These are phyloP conservation scores for Collybia nuda DNA, from an alignment of 768 basidiomycete species.

Conservation along the genomic window DNA sequence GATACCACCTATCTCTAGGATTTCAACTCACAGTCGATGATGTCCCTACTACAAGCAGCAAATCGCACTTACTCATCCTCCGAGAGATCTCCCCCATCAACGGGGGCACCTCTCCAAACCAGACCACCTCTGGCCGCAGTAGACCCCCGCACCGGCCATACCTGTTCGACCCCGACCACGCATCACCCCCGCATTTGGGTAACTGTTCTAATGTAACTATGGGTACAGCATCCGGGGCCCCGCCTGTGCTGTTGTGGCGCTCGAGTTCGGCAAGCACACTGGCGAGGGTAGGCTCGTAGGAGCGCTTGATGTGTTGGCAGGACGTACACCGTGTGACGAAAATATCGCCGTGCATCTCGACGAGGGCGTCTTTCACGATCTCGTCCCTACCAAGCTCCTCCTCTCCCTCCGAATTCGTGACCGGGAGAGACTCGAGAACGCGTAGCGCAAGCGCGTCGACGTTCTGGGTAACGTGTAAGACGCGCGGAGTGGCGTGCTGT, in stretches of 20 bases:
- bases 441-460: conserved; percentile 42
- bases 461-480: conserved; percentile 44
- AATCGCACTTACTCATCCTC: conserved; percentile 31
- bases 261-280: conserved; percentile 30
- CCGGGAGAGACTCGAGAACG: conserved; percentile 18
- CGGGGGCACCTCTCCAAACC: conserved; percentile 42
- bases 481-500: conserved; percentile 21
- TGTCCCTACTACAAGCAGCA: conserved; percentile 44
- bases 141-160: conserved; percentile 33
- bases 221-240: conserved; percentile 12
- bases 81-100: conserved; percentile 32
- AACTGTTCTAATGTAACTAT: conserved; percentile 24
- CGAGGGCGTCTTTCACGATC: conserved; percentile 11
- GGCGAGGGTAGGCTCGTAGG: conserved; percentile 27
- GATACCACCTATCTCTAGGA: too few relatives aligned
- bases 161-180: conserved; percentile 23
- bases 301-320: conserved; percentile 23
- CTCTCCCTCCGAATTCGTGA: neutral
- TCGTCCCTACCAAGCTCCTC: neutral
- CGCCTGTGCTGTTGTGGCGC: neutral
- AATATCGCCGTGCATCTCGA: conserved; percentile 54
- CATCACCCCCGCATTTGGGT: conserved; percentile 24
- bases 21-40: conserved; percentile 35
- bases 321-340: conserved; percentile 42
- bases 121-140: conserved; percentile 40